phyloP scores from a whole-genome alignment of 2,329 filamentous ascomycete genomes.

The Harringtonia aguacate region DNA sequence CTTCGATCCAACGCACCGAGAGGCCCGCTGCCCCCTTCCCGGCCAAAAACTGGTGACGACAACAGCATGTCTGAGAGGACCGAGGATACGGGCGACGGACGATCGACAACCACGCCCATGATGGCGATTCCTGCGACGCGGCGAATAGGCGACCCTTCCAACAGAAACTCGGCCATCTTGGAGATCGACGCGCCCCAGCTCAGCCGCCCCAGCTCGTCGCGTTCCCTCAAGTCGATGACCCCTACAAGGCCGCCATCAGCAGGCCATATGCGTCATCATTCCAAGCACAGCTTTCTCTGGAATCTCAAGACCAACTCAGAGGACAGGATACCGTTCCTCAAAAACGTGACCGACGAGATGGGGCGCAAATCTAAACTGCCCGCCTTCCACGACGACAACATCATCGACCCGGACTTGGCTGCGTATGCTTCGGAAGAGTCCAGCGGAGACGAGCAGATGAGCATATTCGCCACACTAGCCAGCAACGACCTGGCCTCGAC shows the following conservation, averaged over 20 bases:
- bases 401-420: conserved; percentile 92
- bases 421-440: conserved; percentile 95
- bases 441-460: conserved; percentile 85
- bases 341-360: conserved; percentile 54
- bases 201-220: conserved; percentile 84
- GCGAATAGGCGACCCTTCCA: conserved; percentile 57
- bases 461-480: conserved; percentile 69
- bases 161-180: conserved; percentile 76
- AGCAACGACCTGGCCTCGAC: conserved; percentile 52
- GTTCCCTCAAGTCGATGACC: conserved; percentile 70
- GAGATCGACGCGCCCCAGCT: conserved; percentile 81
- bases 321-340: conserved; percentile 81
- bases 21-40: conserved; percentile 20
- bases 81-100: conserved; percentile 34
- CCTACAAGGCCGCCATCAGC: conserved; percentile 62
- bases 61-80: conserved; percentile 28
- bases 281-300: conserved; percentile 73
- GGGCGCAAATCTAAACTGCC: conserved; percentile 59
- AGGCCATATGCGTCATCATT: conserved; percentile 75
- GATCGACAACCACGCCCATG: conserved; percentile 55
- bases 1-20: conserved; percentile 44
- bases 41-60: conserved; percentile 28
- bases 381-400: conserved; percentile 97
- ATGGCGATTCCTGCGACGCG: conserved; percentile 60
- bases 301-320: conserved; percentile 63